Conservation (phyloP, 192 early-diverging fungal genomes). For the Mortierella hygrophila region DNA sequence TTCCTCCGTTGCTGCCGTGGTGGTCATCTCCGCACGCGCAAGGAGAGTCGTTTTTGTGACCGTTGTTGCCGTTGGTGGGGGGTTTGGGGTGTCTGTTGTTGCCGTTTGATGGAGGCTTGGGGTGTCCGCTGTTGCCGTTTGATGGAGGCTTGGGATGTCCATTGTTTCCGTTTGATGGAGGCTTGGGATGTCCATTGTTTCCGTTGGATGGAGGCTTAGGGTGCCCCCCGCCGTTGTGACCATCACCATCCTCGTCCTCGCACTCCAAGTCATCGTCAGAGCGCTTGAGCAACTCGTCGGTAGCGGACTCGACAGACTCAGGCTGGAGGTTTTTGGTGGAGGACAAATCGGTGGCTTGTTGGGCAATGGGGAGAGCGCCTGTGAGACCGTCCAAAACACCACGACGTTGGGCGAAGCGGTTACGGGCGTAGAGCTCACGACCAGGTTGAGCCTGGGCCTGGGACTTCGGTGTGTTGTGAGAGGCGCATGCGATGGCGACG, state of each 20-base stretch:
- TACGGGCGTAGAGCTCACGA: slow-evolving; percentile 15
- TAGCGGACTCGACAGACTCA: not conserved
- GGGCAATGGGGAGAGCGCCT: not conserved
- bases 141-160: not conserved
- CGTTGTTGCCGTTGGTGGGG: not conserved
- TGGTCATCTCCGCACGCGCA: not conserved
- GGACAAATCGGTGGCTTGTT: not conserved
- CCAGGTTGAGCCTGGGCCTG: not conserved
- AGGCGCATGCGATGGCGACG: slow-evolving; percentile 5
- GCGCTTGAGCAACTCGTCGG: not conserved
- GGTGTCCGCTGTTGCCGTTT: not conserved
- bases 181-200: not conserved
- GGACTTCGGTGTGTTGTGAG: not conserved
- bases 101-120: not conserved
- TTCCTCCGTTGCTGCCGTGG: not conserved
- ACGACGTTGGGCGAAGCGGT: slow-evolving; percentile 7
- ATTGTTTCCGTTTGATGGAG: not conserved
- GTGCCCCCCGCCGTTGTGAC: not conserved
- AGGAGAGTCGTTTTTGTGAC: not conserved
- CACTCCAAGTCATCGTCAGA: not conserved
- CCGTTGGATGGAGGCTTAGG: not conserved
- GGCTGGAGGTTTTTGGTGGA: not conserved
- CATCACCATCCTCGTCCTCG: slow-evolving; percentile 2
- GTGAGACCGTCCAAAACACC: not conserved
- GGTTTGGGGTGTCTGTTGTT: not conserved